Evolutionary conservation across 1,284 basidiomycete species (phyloP).

Genomic region (Schizophyllum commune): DNA sequence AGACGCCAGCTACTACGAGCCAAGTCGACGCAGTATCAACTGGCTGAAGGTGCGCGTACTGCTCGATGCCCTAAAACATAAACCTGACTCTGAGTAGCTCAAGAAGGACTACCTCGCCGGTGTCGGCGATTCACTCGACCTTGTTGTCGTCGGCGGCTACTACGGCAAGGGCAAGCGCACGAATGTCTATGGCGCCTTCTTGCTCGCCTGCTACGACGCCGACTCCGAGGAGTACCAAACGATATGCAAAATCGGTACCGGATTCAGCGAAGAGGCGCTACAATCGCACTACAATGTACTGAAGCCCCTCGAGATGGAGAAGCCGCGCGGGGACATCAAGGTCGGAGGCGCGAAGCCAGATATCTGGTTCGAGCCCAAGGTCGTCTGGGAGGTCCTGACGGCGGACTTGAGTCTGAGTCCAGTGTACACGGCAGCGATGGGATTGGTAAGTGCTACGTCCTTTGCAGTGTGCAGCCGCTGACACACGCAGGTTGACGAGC

Average conservation of each 20-base stretch:
- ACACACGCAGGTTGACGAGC: constrained; percentile 60
- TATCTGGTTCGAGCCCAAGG: constrained; percentile 89
- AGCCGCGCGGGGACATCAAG: constrained; percentile 73
- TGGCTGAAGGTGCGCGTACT: constrained; percentile 82
- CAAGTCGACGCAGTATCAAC: constrained; percentile 90
- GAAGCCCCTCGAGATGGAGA: constrained; percentile 67
- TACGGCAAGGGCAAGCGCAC: constrained; percentile 98
- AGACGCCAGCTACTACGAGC: constrained; percentile 90
- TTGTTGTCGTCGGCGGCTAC: constrained; percentile 95
- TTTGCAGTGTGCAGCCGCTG: constrained; percentile 4
- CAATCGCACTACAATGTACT: constrained; percentile 80
- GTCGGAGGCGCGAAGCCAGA: constrained; percentile 89
- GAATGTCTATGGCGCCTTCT: constrained; percentile 92
- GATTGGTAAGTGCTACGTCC: constrained; percentile 57
- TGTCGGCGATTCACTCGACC: constrained; percentile 93
- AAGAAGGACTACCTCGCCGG: constrained; percentile 99
- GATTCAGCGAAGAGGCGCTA: constrained; percentile 90
- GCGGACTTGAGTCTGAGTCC: constrained; percentile 97
- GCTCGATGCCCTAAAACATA: neutral
- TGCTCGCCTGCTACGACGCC: constrained; percentile 89
- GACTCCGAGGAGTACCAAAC: constrained; percentile 91
- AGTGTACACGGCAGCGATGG: constrained; percentile 95
- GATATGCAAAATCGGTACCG: constrained; percentile 98
- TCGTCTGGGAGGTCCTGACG: constrained; percentile 98
- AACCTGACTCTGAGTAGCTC: constrained; percentile 43